Evolutionary conservation across 768 basidiomycete genomes (phyloP).

Genomic region (Amylocystis lapponica): DNA sequence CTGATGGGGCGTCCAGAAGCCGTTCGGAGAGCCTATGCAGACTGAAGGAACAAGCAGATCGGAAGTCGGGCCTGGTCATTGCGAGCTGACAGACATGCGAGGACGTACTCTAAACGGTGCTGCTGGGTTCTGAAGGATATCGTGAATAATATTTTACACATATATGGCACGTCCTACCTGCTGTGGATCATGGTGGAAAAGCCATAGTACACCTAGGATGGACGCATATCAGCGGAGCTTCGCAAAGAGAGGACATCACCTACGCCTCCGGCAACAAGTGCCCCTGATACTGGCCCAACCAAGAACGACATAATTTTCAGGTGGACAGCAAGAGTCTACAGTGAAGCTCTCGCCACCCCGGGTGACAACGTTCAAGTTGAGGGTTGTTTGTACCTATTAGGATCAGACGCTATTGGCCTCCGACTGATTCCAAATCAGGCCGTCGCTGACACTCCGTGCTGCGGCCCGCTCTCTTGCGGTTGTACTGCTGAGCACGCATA

Average conservation of each 20-base stretch:
- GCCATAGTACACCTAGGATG: slow-evolving; percentile 22
- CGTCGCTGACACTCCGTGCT: neutral
- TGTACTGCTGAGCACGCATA: neutral
- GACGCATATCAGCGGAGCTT: neutral
- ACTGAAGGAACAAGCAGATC: slow-evolving; percentile 5
- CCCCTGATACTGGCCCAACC: slow-evolving; percentile 17
- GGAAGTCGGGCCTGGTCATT: too few species aligned
- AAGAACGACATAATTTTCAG: slow-evolving; percentile 16
- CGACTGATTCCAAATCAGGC: neutral
- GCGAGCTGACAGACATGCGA: neutral
- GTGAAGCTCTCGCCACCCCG: neutral
- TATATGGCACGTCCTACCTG: slow-evolving; percentile 7
- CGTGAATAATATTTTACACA: neutral
- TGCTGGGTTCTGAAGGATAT: slow-evolving; percentile 14
- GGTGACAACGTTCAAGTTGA: neutral
- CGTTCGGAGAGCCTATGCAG: slow-evolving; percentile 18
- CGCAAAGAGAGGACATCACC: too few species aligned
- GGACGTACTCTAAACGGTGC: slow-evolving; percentile 19
- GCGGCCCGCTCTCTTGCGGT: neutral
- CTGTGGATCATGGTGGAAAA: slow-evolving; percentile 22
- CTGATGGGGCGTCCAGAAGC: slow-evolving; percentile 16
- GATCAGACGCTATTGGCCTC: slow-evolving; percentile 7
- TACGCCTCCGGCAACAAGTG: slow-evolving; percentile 22
- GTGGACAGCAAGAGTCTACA: neutral
- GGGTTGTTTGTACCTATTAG: slow-evolving; percentile 13